Evolutionary conservation across 129 eudicot genomes (phyloP), one percentile per base, ranked within the genome.

Genomic region (Apium graveolens): DNA sequence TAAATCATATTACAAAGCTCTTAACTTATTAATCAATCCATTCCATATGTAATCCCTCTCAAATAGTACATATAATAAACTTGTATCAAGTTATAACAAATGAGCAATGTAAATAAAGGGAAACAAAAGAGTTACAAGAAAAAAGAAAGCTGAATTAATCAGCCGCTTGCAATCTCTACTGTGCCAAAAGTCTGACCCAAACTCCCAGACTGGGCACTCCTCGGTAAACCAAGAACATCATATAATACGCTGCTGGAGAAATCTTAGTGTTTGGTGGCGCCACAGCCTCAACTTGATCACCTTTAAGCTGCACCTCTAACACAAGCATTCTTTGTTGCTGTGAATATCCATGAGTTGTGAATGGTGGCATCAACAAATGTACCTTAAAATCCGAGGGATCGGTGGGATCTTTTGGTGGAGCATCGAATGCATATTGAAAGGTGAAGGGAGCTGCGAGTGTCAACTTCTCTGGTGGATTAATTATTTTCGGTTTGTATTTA

Each of bases 301-400:
- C 10, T 18, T 16, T 8, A 27, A 65, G 17, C 7, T 13, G 5
- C 11, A 6, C 37, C 37, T 34, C 45, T 39, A 69, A 35, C 0
- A 82, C 39, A 8, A 60, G 38, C 79, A 82, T 35, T 77, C 85
- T 78, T 35, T 82, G 85, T 49, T 78, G 75, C 73, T 78, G 80
- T 12, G 82, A 82, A 60, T 4, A 82, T 18, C 85, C 85, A 49
- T 82, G 85, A 18, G 85, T 82, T 0, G 85, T 82, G 48, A 82
- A 82, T 11, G 85, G 85, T 18, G 85, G 85, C 11, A 5, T 11
- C n/a, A 70, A 78, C 79, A 82, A 11, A 3, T 79, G 65, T 46
- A 82, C 46, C 79, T 57, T 78, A 13, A 53, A 37, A 55, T 53
- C 79, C 7, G 5, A 1, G 21, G 57, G 2, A 17, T n/a, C 77